Evolutionary conservation across 805 yeast species (phyloP), one percentile per base, ranked within the genome.

Genomic region (Candida railenensis): DNA sequence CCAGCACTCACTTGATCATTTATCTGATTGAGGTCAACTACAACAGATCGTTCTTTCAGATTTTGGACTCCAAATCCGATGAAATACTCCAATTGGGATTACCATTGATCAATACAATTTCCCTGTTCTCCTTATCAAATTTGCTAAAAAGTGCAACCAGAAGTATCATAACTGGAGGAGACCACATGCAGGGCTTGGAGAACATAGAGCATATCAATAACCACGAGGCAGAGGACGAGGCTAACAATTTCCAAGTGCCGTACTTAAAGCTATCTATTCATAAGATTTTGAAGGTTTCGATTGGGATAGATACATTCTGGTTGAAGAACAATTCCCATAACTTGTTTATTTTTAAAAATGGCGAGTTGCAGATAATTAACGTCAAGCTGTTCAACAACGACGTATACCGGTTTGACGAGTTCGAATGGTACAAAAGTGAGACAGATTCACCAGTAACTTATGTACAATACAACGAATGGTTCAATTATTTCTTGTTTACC

Each of bases 241-340:
- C 48, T n/a, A 49, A 61, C 8, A 64, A 65, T 47, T 56, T 50
- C 21, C 46, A 51, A 14, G 53, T 71, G 12, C 68, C 63, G 19
- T 52, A 47, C 22, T 67, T 58, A 3, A 66, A 62, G 38, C 21
- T 69, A 8, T 48, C 65, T 1, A 52, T 71, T 2, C 56, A 53
- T 46, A 69, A 66, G 42, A 53, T 67, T 4, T 55, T 72, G 38
- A 69, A 69, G 49, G 56, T 71, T 22, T 60, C 64, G 11, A 61
- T 66, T 19, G 67, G 66, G 0, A 52, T 69, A 11, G 45, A 53
- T 3, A 48, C 59, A 14, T 67, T 54, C 43, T 72, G 76, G 76
- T 50, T 70, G 37, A 66, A 69, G 42, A 58, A 62, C 21, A 67
- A 69, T 48, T 69, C 75, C 33, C 74, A 70, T 48, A 66, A 65